Evolutionary conservation across 108 stramenopile genomes (phyloP), one percentile per base, ranked within the genome.

Genomic region (Nannochloropsis gaditana): DNA sequence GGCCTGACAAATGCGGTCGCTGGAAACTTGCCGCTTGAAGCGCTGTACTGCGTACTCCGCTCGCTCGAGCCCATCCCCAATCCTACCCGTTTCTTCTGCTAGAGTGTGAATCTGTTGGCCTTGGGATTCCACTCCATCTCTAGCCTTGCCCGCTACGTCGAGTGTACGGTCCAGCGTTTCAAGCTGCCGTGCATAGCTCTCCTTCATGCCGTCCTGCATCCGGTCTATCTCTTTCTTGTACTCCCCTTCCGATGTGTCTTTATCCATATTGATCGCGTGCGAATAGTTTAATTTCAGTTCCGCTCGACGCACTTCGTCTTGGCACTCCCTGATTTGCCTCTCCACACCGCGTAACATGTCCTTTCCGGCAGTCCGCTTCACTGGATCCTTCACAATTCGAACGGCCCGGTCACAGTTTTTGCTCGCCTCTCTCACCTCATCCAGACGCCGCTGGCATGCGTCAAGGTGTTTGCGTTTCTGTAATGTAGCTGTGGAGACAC

Each of bases 11-110:
- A 73, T 73, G 19, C 59, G 59, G 8, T 73, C 59, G 19, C 19
- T n/a, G 3, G 59, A 73, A 4, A 73, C 59, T n/a, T 73, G 59
- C 19, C 59, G 59, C 59, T 73, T 73, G n/a, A 73, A 73, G 19
- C 59, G 59, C 19, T n/a, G 59, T 2, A 73, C 59, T n/a, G n/a
- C 8, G n/a, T n/a, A 73, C 19, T 73, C 59, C 15, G 59, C 59
- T 73, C 59, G 59, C 19, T 73, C 59, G 19, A 73, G n/a, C 59
- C 59, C 59, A 73, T 73, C n/a, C 59, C 59, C 59, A 73, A 73
- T 73, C 19, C 59, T 15, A 4, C 19, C 59, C 59, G 59, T 73
- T n/a, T 73, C 59, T 4, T 73, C n/a, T 3, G 59, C 59, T n/a
- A 73, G 59, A n/a, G 59, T n/a, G 8, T n/a, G 59, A 73, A 73